Evolutionary conservation across 805 yeast species (phyloP).

Genomic region (Yarrowia sp.): DNA sequence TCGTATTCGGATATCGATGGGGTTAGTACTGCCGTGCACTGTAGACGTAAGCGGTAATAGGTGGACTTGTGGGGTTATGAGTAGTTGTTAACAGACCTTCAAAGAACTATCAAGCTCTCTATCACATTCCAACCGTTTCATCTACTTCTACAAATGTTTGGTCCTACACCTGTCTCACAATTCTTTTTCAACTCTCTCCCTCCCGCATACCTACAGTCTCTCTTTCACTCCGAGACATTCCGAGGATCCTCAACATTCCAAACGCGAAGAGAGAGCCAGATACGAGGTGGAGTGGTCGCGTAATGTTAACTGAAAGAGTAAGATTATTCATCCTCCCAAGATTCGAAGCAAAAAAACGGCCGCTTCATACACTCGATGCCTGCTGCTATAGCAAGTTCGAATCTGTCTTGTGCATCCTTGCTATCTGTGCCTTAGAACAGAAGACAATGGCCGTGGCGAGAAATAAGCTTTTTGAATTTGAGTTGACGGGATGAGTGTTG

Average conservation of each 20-base stretch:
- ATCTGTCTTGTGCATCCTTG: not conserved
- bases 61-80: too few relatives aligned
- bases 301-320: not conserved
- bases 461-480: not conserved
- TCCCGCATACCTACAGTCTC: not conserved
- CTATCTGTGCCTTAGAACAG: not conserved
- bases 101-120: too few relatives aligned
- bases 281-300: conserved; percentile 10
- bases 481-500: conserved; percentile 1
- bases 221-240: conserved; percentile 14
- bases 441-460: not conserved
- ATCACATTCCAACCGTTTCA: too few relatives aligned
- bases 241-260: conserved; percentile 30
- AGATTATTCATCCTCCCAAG: not conserved
- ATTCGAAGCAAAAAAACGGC: not conserved
- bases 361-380: too few relatives aligned
- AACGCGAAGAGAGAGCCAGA: conserved; percentile 22
- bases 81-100: too few relatives aligned
- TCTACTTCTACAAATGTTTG: too few relatives aligned
- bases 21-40: not conserved
- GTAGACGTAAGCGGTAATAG: too few relatives aligned
- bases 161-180: not conserved
- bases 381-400: not conserved
- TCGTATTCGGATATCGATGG: conserved; percentile 20
- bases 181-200: not conserved